A percentile compares a stretch with the other conserved stretches of the same genome.
phyloP scores from a whole-genome alignment of 805 yeast genomes.

The Lipomyces spencermartinsiae region DNA sequence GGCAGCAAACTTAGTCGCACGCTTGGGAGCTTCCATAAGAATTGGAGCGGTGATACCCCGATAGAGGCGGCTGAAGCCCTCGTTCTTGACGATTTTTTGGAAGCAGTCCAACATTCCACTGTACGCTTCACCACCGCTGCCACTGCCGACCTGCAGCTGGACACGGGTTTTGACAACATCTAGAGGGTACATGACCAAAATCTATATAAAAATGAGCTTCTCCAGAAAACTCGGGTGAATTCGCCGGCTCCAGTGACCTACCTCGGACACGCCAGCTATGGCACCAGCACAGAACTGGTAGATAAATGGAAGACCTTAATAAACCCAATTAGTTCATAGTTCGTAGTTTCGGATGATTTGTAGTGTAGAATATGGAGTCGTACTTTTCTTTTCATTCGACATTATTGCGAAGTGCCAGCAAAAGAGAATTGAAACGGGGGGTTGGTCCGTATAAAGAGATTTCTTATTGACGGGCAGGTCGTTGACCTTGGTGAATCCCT shows the following conservation, averaged over 20 bases:
- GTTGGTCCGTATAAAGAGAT: neutral
- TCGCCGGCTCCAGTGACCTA: conserved; percentile 26
- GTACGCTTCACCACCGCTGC: conserved; percentile 64
- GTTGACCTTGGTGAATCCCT: neutral
- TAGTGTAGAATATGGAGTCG: neutral
- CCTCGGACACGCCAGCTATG: conserved; percentile 94
- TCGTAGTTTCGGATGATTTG: neutral
- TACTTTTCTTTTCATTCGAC: conserved; percentile 31
- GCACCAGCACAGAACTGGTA: conserved; percentile 95
- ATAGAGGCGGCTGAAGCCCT: conserved; percentile 83
- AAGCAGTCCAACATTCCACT: conserved; percentile 85
- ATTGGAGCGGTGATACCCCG: conserved; percentile 96
- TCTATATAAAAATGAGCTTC: conserved; percentile 42
- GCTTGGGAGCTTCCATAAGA: conserved; percentile 97
- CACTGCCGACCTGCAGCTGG: conserved; percentile 73
- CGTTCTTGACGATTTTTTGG: conserved; percentile 79
- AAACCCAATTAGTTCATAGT: neutral
- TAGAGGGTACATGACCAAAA: conserved; percentile 86
- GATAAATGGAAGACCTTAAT: conserved; percentile 69
- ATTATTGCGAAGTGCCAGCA: conserved; percentile 3
- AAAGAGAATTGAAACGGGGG: neutral
- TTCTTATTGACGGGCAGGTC: neutral
- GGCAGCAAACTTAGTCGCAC: conserved; percentile 98
- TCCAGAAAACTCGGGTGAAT: neutral
- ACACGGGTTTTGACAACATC: conserved; percentile 92